Base-by-base conservation (phyloP, 2,329 filamentous ascomycete genomes). In the Dothideomycetes sp. region DNA sequence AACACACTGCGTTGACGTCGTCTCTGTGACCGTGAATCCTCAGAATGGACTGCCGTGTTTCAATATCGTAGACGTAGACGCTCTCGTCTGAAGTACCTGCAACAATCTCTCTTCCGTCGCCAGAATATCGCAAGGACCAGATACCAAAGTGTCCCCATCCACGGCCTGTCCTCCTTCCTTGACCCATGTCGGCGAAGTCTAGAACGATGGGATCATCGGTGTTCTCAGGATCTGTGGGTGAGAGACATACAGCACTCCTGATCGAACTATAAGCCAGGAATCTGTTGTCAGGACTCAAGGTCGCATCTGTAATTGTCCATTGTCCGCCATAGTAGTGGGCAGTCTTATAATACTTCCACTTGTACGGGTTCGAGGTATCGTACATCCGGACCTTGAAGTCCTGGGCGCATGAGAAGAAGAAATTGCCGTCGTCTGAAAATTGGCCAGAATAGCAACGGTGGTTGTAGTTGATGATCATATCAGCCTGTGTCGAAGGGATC, bases 331-430 rank as follows among this genome's bases (percentile, higher is more conserved):
- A 86, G 60, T 91, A 94, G 89, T 88, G 64, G 81, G 89, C 60
- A 82, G 84, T 63, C 65, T 95, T 96, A 69, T 95, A 95, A 60
- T 94, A 88, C 58, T 82, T 82, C 91, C 91, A 98, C 49, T 87
- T 76, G 61, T 91, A 94, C 0, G 89, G 87, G 52, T 95, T 94
- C 2, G 84, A 88, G 0, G 91, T 96, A 60, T 96, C 89, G 62
- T 96, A 98, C 84, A 98, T 88, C 39, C 88, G 82, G 8, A 98
- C 87, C 51, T 79, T 82, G 65, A 94, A 94, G 61, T 96, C 88
- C 61, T 95, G 86, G 8, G 82, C 83, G 54, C 84, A 91, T 5
- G 82, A 80, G 58, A 89, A 96, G 67, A 95, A 96, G 67, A 96
- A 96, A 61, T 94, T 94, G 18, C 91, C 91, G 53, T 98, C 91